Conservation (phyloP, 352 stramenopile species). For the Phytophthora capsici region DNA sequence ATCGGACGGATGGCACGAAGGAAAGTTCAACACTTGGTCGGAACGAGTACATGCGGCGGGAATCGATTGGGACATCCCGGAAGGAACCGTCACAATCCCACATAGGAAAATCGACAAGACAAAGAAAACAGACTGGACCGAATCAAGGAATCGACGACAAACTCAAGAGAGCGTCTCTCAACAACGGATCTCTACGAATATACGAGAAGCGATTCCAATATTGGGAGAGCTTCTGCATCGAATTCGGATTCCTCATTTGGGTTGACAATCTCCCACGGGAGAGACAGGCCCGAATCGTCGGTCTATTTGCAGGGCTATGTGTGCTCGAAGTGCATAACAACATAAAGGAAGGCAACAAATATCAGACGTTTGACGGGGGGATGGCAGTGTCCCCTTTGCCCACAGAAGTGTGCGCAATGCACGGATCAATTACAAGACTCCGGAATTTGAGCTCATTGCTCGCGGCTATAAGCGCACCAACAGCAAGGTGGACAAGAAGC, state of each 20-base stretch:
- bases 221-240: neutral
- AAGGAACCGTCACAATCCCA: neutral
- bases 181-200: neutral
- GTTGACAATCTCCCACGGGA: neutral
- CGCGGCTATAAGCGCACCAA: slow-evolving; percentile 35
- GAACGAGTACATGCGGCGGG: neutral
- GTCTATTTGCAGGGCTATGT: neutral
- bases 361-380: neutral
- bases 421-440: too few relatives aligned
- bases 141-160: too few relatives aligned
- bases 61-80: neutral
- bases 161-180: neutral
- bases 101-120: neutral
- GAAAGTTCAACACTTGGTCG: neutral
- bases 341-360: neutral
- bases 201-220: neutral
- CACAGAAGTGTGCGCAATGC: neutral
- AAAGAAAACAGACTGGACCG: too few relatives aligned
- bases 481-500: slow-evolving; percentile 35
- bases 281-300: neutral
- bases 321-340: neutral
- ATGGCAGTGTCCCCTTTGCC: neutral
- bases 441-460: too few relatives aligned
- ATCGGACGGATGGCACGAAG: neutral
- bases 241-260: neutral